phyloP scores from a whole-genome alignment of 2,329 filamentous ascomycete species.

The Aspergillus cejpii region DNA sequence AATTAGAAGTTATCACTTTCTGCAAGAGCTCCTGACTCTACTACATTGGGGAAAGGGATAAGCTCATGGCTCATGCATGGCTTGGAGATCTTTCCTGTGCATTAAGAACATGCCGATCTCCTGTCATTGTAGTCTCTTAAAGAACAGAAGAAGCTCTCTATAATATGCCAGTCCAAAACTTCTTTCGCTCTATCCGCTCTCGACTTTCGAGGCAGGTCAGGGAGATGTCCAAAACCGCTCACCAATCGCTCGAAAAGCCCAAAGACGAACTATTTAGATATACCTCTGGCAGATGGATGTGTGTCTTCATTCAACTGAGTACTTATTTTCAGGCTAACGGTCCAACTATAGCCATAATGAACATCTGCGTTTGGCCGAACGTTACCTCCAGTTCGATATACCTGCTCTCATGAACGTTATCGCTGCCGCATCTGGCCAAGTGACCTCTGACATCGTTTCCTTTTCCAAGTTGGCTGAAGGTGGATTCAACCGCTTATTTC shows the following conservation, averaged over 20 bases:
- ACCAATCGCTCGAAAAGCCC: neutral
- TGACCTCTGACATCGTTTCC: constrained; percentile 10
- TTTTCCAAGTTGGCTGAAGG: constrained; percentile 33
- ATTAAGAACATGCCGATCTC: neutral
- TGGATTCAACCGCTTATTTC: constrained; percentile 33
- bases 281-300: constrained; percentile 22
- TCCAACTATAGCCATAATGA: constrained; percentile 15
- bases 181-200: neutral
- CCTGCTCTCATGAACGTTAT: constrained; percentile 13
- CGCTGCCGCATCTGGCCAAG: constrained; percentile 8
- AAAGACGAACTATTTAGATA: constrained; percentile 15
- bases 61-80: too few species aligned
- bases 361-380: constrained; percentile 12
- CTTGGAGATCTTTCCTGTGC: too few species aligned
- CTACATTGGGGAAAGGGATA: too few species aligned
- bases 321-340: constrained; percentile 1
- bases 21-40: too few species aligned
- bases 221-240: neutral
- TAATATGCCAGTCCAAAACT: neutral
- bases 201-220: neutral
- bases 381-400: constrained; percentile 17
- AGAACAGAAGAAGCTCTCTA: neutral
- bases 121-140: neutral
- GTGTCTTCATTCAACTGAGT: constrained; percentile 4
- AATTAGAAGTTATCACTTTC: too few species aligned